Conservation (phyloP, 768 basidiomycete species). For the Suillus tomentosus region DNA sequence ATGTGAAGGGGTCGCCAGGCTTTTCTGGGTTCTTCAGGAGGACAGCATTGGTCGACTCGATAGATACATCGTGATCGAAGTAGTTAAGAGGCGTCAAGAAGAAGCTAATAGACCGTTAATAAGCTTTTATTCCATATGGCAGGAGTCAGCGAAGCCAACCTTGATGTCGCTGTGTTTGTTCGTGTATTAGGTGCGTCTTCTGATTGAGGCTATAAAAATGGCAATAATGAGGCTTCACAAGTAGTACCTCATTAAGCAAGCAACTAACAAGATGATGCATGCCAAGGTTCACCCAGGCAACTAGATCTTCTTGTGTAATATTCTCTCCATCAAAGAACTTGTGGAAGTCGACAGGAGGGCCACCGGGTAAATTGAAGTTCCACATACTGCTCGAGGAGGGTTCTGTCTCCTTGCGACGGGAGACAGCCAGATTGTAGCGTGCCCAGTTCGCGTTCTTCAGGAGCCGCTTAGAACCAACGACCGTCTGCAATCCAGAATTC, state of each 20-base stretch:
- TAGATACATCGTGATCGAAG: constrained; percentile 63
- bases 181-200: constrained; percentile 67
- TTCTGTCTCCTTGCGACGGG: constrained; percentile 61
- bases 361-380: constrained; percentile 64
- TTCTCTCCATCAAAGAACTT: constrained; percentile 66
- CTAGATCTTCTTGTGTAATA: constrained; percentile 64
- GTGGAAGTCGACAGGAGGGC: constrained; percentile 58
- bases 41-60: constrained; percentile 58
- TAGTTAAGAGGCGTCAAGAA: constrained; percentile 64
- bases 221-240: not conserved
- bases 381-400: constrained; percentile 58
- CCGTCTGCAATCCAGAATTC: constrained; percentile 39
- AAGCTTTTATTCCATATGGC: not conserved
- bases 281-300: constrained; percentile 67
- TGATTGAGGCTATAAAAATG: constrained; percentile 48
- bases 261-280: constrained; percentile 59
- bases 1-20: constrained; percentile 41
- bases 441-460: constrained; percentile 69
- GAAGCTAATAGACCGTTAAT: constrained; percentile 39
- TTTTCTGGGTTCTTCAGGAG: constrained; percentile 42
- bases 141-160: constrained; percentile 32
- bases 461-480: constrained; percentile 59
- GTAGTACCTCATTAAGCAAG: not conserved
- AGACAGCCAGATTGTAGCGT: constrained; percentile 60
- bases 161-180: constrained; percentile 56